Percentiles rank a stretch among this genome's conserved stretches.
Conservation (phyloP, 768 basidiomycete species). For the Boletus insuetus region DNA sequence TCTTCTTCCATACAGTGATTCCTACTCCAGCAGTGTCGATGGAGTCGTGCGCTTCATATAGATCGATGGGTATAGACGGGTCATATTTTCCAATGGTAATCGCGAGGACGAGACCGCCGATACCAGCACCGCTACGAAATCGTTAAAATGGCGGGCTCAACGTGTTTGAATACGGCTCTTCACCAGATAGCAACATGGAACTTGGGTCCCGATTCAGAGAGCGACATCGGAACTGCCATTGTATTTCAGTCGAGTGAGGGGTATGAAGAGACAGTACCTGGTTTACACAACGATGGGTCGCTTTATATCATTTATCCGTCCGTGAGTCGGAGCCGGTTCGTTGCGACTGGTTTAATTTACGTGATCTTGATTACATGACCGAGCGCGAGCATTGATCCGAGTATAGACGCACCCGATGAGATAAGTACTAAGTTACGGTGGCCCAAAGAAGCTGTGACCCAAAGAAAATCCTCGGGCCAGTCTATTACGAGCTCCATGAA, state of each 20-base stretch:
- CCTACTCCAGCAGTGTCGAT: constrained; percentile 42
- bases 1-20: constrained; percentile 45
- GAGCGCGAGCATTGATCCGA: background rate
- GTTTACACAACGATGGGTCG: background rate
- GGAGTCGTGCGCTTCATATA: constrained; percentile 48
- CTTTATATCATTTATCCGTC: background rate
- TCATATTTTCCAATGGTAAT: constrained; percentile 34
- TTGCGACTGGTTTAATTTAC: background rate
- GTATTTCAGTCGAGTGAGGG: too few relatives aligned
- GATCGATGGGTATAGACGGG: constrained; percentile 33
- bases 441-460: too few relatives aligned
- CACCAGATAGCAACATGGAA: constrained; percentile 25
- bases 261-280: background rate
- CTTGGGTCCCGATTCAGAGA: background rate
- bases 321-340: background rate
- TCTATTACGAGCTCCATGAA: too few relatives aligned
- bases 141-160: background rate
- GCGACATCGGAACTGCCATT: background rate
- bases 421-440: too few relatives aligned
- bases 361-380: background rate
- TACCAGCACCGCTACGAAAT: constrained; percentile 36
- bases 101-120: constrained; percentile 44
- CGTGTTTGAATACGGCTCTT: background rate
- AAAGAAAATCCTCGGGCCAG: too few relatives aligned
- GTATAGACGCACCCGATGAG: too few relatives aligned